Base-by-base conservation (phyloP, 2,329 filamentous ascomycete species). In the Botryotinia narcissicola region DNA sequence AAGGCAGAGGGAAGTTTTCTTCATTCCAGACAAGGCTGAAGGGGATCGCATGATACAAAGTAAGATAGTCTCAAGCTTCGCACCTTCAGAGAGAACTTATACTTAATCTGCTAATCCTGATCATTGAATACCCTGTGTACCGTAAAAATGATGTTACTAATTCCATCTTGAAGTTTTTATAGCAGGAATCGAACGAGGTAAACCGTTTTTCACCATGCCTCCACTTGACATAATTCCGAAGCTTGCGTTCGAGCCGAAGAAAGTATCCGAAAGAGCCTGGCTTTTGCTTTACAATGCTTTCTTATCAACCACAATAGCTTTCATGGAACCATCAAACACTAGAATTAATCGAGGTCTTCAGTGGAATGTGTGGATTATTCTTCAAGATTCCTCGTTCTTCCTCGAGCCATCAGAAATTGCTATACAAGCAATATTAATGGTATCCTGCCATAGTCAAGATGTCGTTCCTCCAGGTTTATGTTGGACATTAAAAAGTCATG, bases 301-400 rank as follows among this genome's bases (percentile, higher is more conserved):
- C 8, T 32, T 75, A 29, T 75, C 74, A 5, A 66, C 72, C 18
- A 46, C 70, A 46, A 60, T 69, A 32, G 51, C 75, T 40, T 48
- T 69, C 25, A 70, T 70, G 46, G 54, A 75, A 12, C 69, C 72
- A 18, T 57, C 54, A 32, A 60, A 74, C 42, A 51, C 60, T 18
- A 59, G 68, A 22, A 51, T 75, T n/a, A 62, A 57, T 60, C 70
- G 70, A 20, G 73, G 74, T 20, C 60, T 76, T 5, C 70, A 74
- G 63, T 75, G 75, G 75, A 76, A 76, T 59, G 74, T 63, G 5
- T 76, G 74, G 75, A 54, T 74, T 37, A 40, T 73, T 5, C 29
- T 76, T 29, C 72, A 76, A 32, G 75, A 76, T 62, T 74, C 74
- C 3, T 74, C 60, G 7, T 73, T 76, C 40, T 73, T 75, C 59